These are phyloP conservation scores for Meyerozyma carpophila DNA, from an alignment of 1,139 yeast genomes.

Conservation along the genomic window DNA sequence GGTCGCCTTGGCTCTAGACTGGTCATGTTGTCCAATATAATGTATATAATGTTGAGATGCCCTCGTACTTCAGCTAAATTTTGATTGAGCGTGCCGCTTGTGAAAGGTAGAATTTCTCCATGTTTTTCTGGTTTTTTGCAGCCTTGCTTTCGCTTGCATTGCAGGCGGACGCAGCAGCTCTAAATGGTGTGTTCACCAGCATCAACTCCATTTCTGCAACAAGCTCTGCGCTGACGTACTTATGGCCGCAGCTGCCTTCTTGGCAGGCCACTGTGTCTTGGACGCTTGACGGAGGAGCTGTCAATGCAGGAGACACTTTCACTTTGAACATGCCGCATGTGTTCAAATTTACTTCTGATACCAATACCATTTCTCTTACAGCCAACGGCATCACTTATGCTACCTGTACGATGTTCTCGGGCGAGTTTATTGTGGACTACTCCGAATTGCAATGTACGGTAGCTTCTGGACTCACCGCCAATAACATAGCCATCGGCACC, in stretches of 20 bases:
- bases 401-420: constrained; percentile 19
- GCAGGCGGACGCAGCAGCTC: background rate
- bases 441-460: constrained; percentile 23
- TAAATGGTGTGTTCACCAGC: background rate
- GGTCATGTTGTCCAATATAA: too few relatives aligned
- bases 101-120: background rate
- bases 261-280: constrained; percentile 24
- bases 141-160: background rate
- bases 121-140: background rate
- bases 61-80: too few relatives aligned
- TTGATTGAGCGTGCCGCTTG: too few relatives aligned
- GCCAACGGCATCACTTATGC: constrained; percentile 19
- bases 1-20: too few relatives aligned
- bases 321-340: constrained; percentile 26
- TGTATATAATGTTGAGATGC: too few relatives aligned
- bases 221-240: background rate
- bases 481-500: constrained; percentile 9
- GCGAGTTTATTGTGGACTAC: constrained; percentile 18
- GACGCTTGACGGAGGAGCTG: constrained; percentile 16
- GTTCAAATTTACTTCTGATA: constrained; percentile 21
- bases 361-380: constrained; percentile 11
- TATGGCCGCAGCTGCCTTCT: constrained; percentile 14
- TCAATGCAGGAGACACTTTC: constrained; percentile 27
- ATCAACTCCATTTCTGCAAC: background rate
- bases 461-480: constrained; percentile 8